Evolutionary conservation across 2,329 filamentous ascomycete genomes (phyloP).

Genomic region (Aspergillus quadricinctus): DNA sequence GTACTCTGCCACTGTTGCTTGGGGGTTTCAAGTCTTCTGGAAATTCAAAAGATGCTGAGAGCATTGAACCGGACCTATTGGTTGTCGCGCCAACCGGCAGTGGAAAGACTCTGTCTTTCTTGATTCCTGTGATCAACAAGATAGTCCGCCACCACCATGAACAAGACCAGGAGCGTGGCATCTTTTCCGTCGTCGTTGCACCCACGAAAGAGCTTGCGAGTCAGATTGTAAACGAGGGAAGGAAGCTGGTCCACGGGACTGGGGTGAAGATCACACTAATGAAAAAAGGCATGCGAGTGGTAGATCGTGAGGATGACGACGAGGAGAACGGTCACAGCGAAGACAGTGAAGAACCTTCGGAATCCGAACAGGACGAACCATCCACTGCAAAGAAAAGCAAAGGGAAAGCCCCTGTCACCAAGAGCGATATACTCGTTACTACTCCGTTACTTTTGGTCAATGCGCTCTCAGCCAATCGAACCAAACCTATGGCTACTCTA

Average conservation of each 20-base stretch:
- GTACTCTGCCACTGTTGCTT: slow-evolving; percentile 73
- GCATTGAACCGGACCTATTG: slow-evolving; percentile 64
- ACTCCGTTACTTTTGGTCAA: slow-evolving; percentile 77
- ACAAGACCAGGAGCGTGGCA: slow-evolving; percentile 51
- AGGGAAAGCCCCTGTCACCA: slow-evolving; percentile 52
- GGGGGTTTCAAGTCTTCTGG: slow-evolving; percentile 42
- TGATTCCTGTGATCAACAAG: slow-evolving; percentile 79
- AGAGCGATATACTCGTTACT: slow-evolving; percentile 73
- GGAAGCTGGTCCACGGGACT: slow-evolving; percentile 73
- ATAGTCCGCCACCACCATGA: slow-evolving; percentile 56
- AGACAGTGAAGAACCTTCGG: slow-evolving; percentile 34
- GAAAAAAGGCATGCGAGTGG: slow-evolving; percentile 76
- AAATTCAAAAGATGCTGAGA: slow-evolving; percentile 25
- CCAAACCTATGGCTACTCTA: slow-evolving; percentile 48
- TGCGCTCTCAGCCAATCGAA: slow-evolving; percentile 54
- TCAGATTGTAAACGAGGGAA: slow-evolving; percentile 77
- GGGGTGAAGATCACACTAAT: slow-evolving; percentile 76
- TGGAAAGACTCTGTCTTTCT: slow-evolving; percentile 90
- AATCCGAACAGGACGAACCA: slow-evolving; percentile 33
- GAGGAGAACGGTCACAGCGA: slow-evolving; percentile 39
- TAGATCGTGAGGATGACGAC: slow-evolving; percentile 42
- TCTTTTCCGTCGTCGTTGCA: slow-evolving; percentile 68
- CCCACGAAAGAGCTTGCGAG: slow-evolving; percentile 77
- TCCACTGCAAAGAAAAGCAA: slow-evolving; percentile 22
- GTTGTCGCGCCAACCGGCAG: slow-evolving; percentile 92